Conservation (phyloP, 345 rosid species). For the Eucalyptus marginata region DNA sequence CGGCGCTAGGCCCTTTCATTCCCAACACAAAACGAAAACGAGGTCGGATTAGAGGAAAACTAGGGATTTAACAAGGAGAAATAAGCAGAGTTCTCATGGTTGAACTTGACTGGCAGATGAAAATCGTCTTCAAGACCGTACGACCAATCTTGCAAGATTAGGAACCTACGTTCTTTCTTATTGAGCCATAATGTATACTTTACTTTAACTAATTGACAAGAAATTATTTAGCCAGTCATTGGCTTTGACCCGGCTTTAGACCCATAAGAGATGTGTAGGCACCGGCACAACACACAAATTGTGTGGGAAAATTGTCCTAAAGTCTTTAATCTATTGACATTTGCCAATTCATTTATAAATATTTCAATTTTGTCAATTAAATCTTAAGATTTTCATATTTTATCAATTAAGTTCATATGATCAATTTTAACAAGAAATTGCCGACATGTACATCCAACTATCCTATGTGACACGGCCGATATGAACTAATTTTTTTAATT, state of each 20-base stretch:
- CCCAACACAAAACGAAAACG: not conserved
- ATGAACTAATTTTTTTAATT: too few species aligned
- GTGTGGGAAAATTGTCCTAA: too few species aligned
- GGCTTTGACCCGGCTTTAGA: not conserved
- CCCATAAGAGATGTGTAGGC: not conserved
- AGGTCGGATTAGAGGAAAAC: not conserved
- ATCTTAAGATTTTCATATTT: too few species aligned
- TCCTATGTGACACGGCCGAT: accelerated
- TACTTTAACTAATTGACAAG: not conserved
- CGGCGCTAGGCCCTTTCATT: not conserved
- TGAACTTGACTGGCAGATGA: not conserved
- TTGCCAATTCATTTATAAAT: too few species aligned
- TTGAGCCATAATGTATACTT: not conserved
- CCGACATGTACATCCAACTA: accelerated
- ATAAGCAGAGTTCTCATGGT: not conserved
- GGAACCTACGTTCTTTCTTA: not conserved
- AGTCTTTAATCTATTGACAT: too few species aligned
- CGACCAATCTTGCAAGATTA: not conserved
- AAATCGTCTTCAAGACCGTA: not conserved
- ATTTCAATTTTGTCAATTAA: too few species aligned
- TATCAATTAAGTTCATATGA: accelerated
- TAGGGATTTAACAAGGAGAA: not conserved
- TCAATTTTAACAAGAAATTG: too few species aligned
- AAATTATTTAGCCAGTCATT: not conserved
- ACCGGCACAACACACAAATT: not conserved